Conservation (phyloP, 75 land plant genomes). For the Larix kaempferi region DNA sequence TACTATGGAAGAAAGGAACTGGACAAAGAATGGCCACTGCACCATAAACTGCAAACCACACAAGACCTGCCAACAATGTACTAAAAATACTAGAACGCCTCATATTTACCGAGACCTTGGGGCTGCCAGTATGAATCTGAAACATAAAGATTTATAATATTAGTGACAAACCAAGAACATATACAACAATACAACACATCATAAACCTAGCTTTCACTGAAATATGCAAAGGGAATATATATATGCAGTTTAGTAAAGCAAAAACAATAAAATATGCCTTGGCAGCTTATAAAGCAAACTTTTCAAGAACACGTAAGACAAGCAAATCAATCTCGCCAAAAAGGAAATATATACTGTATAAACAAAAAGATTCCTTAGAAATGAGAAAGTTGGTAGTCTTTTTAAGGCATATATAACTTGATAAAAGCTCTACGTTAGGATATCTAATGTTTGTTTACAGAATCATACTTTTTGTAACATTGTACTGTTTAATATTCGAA, state of each 20-base stretch:
- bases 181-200: background rate
- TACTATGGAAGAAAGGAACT: background rate
- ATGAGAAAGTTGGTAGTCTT: too few relatives aligned
- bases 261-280: background rate
- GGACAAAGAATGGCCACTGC: conserved; percentile 32
- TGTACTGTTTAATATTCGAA: too few relatives aligned
- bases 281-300: background rate
- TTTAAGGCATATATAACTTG: too few relatives aligned
- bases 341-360: background rate
- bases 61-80: conserved; percentile 27
- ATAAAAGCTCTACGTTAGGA: too few relatives aligned
- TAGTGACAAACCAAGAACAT: background rate
- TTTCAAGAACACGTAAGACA: background rate
- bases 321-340: background rate
- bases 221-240: background rate
- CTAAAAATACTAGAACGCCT: conserved; percentile 16
- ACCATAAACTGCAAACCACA: conserved; percentile 45
- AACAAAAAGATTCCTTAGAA: background rate
- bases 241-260: background rate
- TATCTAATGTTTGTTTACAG: too few relatives aligned
- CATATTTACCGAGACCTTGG: conserved; percentile 20
- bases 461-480: too few relatives aligned
- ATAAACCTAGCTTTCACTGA: background rate
- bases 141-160: background rate
- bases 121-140: background rate